These are phyloP conservation scores for Pichia kluyveri DNA, from an alignment of 805 yeast species.

Conservation along the genomic window DNA sequence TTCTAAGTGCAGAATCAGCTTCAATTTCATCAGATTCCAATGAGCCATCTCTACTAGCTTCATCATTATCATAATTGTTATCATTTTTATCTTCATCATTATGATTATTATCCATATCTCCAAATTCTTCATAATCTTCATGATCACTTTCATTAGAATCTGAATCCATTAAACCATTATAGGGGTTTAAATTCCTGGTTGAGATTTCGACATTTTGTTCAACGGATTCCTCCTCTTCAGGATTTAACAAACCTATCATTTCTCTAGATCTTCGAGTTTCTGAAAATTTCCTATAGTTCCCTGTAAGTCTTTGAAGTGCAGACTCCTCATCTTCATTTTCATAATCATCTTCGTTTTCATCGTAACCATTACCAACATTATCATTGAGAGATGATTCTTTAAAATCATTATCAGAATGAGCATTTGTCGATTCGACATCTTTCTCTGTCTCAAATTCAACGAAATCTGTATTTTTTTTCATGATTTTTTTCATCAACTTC, in stretches of 20 bases:
- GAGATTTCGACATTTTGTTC: neutral
- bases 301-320: constrained; percentile 31
- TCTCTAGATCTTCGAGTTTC: constrained; percentile 14
- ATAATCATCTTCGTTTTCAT: constrained; percentile 6
- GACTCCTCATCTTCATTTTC: constrained; percentile 22
- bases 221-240: constrained; percentile 15
- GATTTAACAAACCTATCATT: neutral
- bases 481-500: too few species aligned
- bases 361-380: neutral
- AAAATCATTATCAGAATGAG: too few species aligned
- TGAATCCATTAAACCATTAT: neutral
- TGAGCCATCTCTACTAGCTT: neutral
- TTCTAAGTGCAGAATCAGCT: constrained; percentile 10
- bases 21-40: constrained; percentile 1
- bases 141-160: neutral
- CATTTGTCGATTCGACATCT: too few species aligned
- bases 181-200: neutral
- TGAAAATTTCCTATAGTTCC: constrained; percentile 29
- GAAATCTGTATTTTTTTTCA: too few species aligned
- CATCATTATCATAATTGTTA: constrained; percentile 8
- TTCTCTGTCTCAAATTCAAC: too few species aligned
- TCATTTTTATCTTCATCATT: constrained; percentile 16
- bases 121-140: neutral
- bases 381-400: neutral
- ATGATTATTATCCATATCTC: neutral